Conservation (phyloP, 768 basidiomycete species). For the Suillus occidentalis region DNA sequence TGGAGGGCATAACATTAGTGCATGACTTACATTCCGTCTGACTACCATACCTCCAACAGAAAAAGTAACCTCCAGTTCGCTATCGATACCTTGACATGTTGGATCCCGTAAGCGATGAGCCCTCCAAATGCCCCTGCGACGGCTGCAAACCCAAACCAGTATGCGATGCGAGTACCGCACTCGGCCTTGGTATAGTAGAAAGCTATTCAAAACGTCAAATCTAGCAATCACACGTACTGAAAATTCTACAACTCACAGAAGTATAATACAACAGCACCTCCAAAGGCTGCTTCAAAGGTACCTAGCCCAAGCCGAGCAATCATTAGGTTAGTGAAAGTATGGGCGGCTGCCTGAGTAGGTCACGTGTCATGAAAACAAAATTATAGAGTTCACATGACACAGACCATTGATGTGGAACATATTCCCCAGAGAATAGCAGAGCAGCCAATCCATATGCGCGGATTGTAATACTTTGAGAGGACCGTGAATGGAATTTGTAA, state of each 20-base stretch:
- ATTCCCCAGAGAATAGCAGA: slow-evolving; percentile 74
- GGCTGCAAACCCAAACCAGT: slow-evolving; percentile 58
- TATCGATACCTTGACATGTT: slow-evolving; percentile 38
- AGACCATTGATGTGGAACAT: slow-evolving; percentile 70
- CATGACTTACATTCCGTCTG: background rate
- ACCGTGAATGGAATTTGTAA: slow-evolving; percentile 70
- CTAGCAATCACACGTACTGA: background rate
- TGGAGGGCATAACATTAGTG: slow-evolving; percentile 20
- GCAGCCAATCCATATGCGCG: slow-evolving; percentile 68
- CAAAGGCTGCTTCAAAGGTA: slow-evolving; percentile 36
- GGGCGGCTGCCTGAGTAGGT: slow-evolving; percentile 24
- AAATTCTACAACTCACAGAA: slow-evolving; percentile 27
- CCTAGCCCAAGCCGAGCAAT: slow-evolving; percentile 33
- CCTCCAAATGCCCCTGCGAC: slow-evolving; percentile 58
- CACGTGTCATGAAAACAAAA: background rate
- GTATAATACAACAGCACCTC: slow-evolving; percentile 33
- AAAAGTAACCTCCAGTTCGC: slow-evolving; percentile 42
- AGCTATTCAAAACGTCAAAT: slow-evolving; percentile 28
- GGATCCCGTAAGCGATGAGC: slow-evolving; percentile 53
- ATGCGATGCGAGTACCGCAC: slow-evolving; percentile 46
- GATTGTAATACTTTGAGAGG: slow-evolving; percentile 64
- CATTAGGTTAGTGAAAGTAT: slow-evolving; percentile 28
- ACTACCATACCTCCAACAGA: slow-evolving; percentile 23
- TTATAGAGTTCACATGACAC: slow-evolving; percentile 10
- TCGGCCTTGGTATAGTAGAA: slow-evolving; percentile 51